phyloP scores from a whole-genome alignment of 371 early-diverging fungal species.

The Mucor mucedo region DNA sequence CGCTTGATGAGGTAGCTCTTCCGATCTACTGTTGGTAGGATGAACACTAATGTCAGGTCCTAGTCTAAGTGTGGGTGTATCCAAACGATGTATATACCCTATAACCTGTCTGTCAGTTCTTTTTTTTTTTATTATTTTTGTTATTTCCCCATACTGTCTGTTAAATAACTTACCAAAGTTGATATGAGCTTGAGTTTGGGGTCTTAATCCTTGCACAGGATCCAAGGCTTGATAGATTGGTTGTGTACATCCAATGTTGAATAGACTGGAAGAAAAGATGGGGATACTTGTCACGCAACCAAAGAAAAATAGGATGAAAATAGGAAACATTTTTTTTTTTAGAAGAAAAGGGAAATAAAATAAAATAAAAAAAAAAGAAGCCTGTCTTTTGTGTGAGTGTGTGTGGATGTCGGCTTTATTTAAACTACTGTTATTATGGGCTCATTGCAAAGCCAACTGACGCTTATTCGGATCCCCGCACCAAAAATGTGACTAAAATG shows the following conservation, averaged over 20 bases:
- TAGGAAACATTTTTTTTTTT: background rate
- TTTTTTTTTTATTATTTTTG: no score
- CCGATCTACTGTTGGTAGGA: background rate
- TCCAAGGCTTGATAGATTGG: constrained; percentile 4
- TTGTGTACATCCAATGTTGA: constrained; percentile 4
- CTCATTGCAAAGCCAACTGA: no score
- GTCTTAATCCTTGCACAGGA: constrained; percentile 8
- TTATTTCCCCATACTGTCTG: background rate
- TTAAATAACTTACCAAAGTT: constrained; percentile 16
- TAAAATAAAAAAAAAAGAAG: no score
- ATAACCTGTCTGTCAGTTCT: background rate
- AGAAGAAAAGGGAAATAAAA: no score
- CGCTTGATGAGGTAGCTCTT: constrained; percentile 1
- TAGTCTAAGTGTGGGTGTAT: constrained; percentile 8
- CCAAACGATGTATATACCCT: constrained; percentile 22
- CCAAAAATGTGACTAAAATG: no score
- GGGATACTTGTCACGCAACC: background rate
- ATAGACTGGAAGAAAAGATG: background rate
- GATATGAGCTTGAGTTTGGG: background rate
- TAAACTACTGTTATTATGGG: no score
- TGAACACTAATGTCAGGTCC: constrained; percentile 11
- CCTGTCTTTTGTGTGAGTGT: no score
- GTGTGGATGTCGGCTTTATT: no score
- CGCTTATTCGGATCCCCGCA: no score
- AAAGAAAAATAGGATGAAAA: background rate